These are phyloP conservation scores for Fistulifera solaris DNA, from an alignment of 108 stramenopile species.

Conservation along the genomic window DNA sequence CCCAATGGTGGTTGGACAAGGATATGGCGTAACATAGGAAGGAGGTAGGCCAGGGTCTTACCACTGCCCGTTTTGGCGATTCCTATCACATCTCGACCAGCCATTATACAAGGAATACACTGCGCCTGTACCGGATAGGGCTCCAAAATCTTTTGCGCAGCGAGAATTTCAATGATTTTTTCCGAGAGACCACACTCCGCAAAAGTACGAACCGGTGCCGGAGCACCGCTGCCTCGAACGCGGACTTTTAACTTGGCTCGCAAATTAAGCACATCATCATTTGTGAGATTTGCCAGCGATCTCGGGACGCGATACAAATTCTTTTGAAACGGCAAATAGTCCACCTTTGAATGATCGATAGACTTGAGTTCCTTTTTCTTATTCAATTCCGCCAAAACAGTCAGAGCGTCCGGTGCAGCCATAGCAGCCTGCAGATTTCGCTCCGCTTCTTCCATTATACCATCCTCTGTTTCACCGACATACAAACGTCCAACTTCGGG, in stretches of 20 bases:
- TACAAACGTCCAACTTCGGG: slow-evolving; percentile 68
- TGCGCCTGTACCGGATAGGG: slow-evolving; percentile 98
- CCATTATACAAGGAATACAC: slow-evolving; percentile 97
- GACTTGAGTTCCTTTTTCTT: slow-evolving; percentile 92
- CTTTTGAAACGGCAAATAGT: slow-evolving; percentile 88
- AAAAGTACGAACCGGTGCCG: slow-evolving; percentile 85
- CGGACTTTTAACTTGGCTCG: slow-evolving; percentile 77
- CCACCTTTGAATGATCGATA: slow-evolving; percentile 87
- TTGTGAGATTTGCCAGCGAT: slow-evolving; percentile 47
- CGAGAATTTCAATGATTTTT: slow-evolving; percentile 59
- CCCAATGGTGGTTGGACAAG: slow-evolving; percentile 79
- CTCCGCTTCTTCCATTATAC: slow-evolving; percentile 91
- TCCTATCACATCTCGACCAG: slow-evolving; percentile 96
- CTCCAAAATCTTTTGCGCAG: slow-evolving; percentile 50
- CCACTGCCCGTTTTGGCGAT: slow-evolving; percentile 98
- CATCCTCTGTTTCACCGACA: slow-evolving; percentile 68
- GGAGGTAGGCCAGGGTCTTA: slow-evolving; percentile 93
- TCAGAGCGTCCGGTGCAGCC: slow-evolving; percentile 79
- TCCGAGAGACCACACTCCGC: slow-evolving; percentile 90
- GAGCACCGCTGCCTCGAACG: slow-evolving; percentile 88
- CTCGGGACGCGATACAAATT: slow-evolving; percentile 93
- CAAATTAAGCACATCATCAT: slow-evolving; percentile 56
- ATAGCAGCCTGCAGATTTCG: slow-evolving; percentile 65
- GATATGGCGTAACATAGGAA: slow-evolving; percentile 93
- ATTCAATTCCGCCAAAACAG: slow-evolving; percentile 82